Evolutionary conservation across 192 early-diverging fungal species (phyloP), one percentile per base, ranked within the genome.

Genomic region (Umbelopsis ramanniana): DNA sequence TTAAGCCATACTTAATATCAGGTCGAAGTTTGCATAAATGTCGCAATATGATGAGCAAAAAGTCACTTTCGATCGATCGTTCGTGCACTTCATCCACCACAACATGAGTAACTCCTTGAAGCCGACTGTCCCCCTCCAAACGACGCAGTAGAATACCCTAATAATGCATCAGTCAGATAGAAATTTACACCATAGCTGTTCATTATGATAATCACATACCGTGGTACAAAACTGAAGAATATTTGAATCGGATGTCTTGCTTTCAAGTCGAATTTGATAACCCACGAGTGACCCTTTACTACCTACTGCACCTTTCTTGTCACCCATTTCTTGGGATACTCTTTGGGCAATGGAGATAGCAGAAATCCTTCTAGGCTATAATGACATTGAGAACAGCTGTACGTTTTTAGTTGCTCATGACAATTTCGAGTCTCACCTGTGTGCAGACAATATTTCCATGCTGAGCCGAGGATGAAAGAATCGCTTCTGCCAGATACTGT

Each of bases 81-180:
- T 95, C 93, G 69, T 95, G 93, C 3, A 93, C 88, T 74, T 95
- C 93, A 73, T 95, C 93, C 1, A 95, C 85, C 15, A 95, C 77
- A 9, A 95, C 80, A 54, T 92, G 89, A 6, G 87, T 88, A 9
- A 95, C 80, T 6, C 84, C 86, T 22, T 73, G 52, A 52, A 95
- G 75, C 9, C 70, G 35, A 8, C 74, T 80, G 75, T 94, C 91
- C 46, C 76, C 81, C 68, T 92, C 89, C 23, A 95, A 71, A 67
- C 87, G 78, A 67, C 89, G 75, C 12, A 95, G 74, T 24, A 95
- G 69, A 26, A 95, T 89, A 68, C 94, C 92, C 74, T 89, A 84
- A 7, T 43, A 66, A 40, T 70, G 66, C 0, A 26, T n/a, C 17
- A 23, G 53, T 22, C 26, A 45, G 38, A 24, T 37, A 11, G 46